Base-by-base conservation (phyloP, 73 alveolate genomes). In the Tetrahymena thermophila region DNA sequence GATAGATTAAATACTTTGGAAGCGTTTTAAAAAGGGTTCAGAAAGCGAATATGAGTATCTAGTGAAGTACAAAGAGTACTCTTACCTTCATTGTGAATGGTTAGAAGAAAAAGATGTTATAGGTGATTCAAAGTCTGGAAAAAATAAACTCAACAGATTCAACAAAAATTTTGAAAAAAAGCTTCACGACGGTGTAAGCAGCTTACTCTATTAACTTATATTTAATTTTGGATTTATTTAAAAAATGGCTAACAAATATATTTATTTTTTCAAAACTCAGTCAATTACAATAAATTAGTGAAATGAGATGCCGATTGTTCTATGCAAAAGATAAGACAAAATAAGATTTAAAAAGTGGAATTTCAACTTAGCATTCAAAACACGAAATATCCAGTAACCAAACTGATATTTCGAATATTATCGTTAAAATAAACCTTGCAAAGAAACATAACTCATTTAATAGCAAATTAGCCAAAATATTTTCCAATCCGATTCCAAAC, bases 51-150 rank as follows among this genome's bases (percentile, higher is more conserved):
- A 43, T 34, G 85, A 31, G 43, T 95, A 89, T 57, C 57, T 95
- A 16, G 93, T 95, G 0, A 95, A 95, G 38, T 95, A 85, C 94
- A 95, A 57, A 56, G 97, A 95, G 34, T 35, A 94, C 38, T 85
- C 95, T 34, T 95, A 95, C 94, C 95, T 95, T 35, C 97, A 95
- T 89, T 85, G 95, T 13, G 94, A 95, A 31, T 95, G 97, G 97
- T 50, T 95, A 34, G 83, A 38, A 19, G 97, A 95, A 89, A 34
- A 85, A 21, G 94, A 56, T 56, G 97, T 95, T 55, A 85, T 34
- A 25, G 43, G 93, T 85, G 94, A 56, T 83, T 94, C 85, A 94
- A 95, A 89, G 94, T 50, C 93, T 95, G 97, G 97, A 28, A 95
- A 95, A 93, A 35, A 95, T 85, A 95, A 95, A 89, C 93, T 95